phyloP scores from a whole-genome alignment of 1,139 yeast species.

The Blastobotrys serpentis region DNA sequence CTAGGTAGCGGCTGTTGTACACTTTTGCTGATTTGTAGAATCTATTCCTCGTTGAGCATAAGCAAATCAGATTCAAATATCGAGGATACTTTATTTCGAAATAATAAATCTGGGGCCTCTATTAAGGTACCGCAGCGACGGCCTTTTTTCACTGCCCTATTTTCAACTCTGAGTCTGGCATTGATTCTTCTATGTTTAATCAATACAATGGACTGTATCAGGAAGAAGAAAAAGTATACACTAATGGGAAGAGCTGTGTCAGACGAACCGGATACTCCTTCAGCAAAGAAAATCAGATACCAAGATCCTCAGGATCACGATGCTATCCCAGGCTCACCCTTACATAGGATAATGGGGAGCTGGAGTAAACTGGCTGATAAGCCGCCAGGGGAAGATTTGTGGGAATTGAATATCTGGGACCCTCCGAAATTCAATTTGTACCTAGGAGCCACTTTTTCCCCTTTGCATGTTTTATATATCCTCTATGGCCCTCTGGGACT shows the following conservation, averaged over 20 bases:
- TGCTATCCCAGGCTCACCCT: constrained; percentile 12
- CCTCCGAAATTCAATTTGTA: constrained; percentile 54
- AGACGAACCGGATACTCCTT: constrained; percentile 43
- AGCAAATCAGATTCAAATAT: not conserved
- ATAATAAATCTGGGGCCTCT: constrained; percentile 9
- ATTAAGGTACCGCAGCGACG: constrained; percentile 15
- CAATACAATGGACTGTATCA: constrained; percentile 40
- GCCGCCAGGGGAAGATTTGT: constrained; percentile 32
- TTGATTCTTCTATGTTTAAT: constrained; percentile 27
- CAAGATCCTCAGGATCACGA: constrained; percentile 22
- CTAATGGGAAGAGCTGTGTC: constrained; percentile 41
- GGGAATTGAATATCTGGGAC: constrained; percentile 60
- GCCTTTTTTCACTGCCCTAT: constrained; percentile 19
- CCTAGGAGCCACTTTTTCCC: constrained; percentile 56
- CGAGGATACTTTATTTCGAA: constrained; percentile 9
- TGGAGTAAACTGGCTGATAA: constrained; percentile 10
- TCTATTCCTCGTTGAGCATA: constrained; percentile 18
- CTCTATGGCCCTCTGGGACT: constrained; percentile 45
- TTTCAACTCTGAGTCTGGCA: constrained; percentile 19
- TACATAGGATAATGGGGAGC: constrained; percentile 14
- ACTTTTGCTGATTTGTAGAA: constrained; percentile 30
- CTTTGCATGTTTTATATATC: constrained; percentile 48
- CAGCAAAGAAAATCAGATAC: constrained; percentile 38
- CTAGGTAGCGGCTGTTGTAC: constrained; percentile 45
- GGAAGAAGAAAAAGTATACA: constrained; percentile 44